These are phyloP conservation scores for Talaromyces marneffei DNA, from an alignment of 2,329 filamentous ascomycete genomes.

Conservation along the genomic window DNA sequence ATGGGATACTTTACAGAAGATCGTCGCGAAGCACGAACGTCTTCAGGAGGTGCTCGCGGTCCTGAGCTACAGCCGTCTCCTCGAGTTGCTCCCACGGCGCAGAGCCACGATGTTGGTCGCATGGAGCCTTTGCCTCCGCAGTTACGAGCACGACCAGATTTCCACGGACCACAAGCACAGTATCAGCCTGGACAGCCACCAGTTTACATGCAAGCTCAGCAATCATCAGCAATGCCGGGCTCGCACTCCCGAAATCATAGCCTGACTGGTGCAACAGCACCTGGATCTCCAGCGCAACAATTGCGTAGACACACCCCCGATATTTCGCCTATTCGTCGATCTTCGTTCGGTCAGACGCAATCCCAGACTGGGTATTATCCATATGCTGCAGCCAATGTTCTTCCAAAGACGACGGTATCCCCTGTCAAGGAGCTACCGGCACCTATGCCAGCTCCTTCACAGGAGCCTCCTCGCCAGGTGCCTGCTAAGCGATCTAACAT, in stretches of 20 bases:
- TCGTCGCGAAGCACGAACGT: constrained; percentile 20
- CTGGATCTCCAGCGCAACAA: constrained; percentile 29
- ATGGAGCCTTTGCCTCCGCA: constrained; percentile 29
- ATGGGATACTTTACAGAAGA: constrained; percentile 43
- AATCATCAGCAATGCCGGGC: constrained; percentile 22
- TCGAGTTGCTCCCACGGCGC: constrained; percentile 25
- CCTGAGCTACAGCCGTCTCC: constrained; percentile 28
- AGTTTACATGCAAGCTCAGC: constrained; percentile 12
- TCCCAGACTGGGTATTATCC: constrained; percentile 24
- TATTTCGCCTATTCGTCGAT: constrained; percentile 30
- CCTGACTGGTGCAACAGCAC: constrained; percentile 24
- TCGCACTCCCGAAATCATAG: constrained; percentile 35
- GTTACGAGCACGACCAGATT: constrained; percentile 16
- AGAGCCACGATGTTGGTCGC: constrained; percentile 28
- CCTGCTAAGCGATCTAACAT: constrained; percentile 47
- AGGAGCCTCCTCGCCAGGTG: constrained; percentile 37
- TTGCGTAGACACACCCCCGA: constrained; percentile 29
- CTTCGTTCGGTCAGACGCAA: constrained; percentile 28
- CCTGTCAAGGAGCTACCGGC: constrained; percentile 35
- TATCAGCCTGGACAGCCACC: constrained; percentile 21
- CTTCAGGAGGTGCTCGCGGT: constrained; percentile 17
- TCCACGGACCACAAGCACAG: constrained; percentile 19
- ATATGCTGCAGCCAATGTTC: constrained; percentile 20
- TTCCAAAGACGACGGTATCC: constrained; percentile 27
- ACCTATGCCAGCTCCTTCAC: constrained; percentile 24